Percentiles rank a stretch among this genome's conserved stretches.
These are phyloP conservation scores for Fusarium austroafricanum DNA, from an alignment of 2,329 filamentous ascomycete genomes.

Conservation along the genomic window DNA sequence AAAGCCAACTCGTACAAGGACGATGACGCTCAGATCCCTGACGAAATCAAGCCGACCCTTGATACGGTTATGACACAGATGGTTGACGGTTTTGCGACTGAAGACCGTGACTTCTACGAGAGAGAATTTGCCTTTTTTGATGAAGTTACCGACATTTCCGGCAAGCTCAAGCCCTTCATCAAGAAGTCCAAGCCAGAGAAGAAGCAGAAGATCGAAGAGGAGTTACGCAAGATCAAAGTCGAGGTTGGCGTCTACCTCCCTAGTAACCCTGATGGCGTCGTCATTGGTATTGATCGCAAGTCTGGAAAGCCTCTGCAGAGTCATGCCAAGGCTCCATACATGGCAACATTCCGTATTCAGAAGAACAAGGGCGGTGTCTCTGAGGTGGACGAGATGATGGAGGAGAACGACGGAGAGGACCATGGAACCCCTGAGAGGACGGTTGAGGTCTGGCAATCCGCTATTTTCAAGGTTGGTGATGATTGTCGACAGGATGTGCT, in stretches of 20 bases:
- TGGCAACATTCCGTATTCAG: conserved; percentile 98
- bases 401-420: conserved; percentile 58
- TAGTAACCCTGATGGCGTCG: conserved; percentile 95
- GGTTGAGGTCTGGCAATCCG: conserved; percentile 97
- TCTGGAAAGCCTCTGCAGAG: conserved; percentile 97
- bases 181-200: conserved; percentile 95
- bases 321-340: conserved; percentile 97
- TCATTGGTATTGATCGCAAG: conserved; percentile 97
- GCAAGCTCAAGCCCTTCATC: conserved; percentile 93
- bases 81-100: conserved; percentile 80
- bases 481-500: conserved; percentile 98
- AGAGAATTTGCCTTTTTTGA: conserved; percentile 98
- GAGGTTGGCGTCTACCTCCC: conserved; percentile 97
- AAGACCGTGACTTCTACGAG: conserved; percentile 89
- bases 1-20: conserved; percentile 99
- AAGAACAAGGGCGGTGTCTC: conserved; percentile 73
- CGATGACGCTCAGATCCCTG: conserved; percentile 89
- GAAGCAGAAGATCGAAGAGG: conserved; percentile 99
- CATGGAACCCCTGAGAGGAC: conserved; percentile 60
- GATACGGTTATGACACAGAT: conserved; percentile 90
- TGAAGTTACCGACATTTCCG: conserved; percentile 94
- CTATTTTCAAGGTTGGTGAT: conserved; percentile 99
- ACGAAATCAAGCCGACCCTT: conserved; percentile 91
- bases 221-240: conserved; percentile 95
- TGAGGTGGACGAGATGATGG: conserved; percentile 63